phyloP scores from a whole-genome alignment of 441 rosid genomes.

The Breynia disticha region DNA sequence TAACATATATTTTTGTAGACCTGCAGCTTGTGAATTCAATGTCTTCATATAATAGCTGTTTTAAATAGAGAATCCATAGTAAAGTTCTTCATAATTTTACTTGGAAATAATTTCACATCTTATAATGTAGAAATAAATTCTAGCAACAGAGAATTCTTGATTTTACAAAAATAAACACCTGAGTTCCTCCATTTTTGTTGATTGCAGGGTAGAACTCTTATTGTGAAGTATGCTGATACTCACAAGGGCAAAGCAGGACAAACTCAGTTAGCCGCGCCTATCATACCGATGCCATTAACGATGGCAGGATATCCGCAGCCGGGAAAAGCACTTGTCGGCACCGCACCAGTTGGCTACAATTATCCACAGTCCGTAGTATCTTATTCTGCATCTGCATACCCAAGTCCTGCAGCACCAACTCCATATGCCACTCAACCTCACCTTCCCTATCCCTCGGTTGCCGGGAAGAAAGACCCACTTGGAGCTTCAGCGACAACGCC shows the following conservation, averaged over 20 bases:
- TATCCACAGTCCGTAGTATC: conserved; percentile 35
- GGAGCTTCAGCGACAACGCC: conserved; percentile 25
- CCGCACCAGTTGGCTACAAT: conserved; percentile 27
- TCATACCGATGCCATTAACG: conserved; percentile 24
- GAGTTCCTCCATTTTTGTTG: not conserved
- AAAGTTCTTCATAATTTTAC: too few species aligned
- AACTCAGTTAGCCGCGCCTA: conserved; percentile 24
- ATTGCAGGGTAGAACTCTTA: conserved; percentile 35
- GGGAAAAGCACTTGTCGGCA: conserved; percentile 29
- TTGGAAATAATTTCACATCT: too few species aligned
- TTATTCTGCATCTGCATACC: conserved; percentile 27
- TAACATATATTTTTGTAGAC: too few species aligned
- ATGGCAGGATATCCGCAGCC: conserved; percentile 38
- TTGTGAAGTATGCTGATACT: conserved; percentile 49
- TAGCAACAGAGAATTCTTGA: too few species aligned
- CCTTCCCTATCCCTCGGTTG: conserved; percentile 22
- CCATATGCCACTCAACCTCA: conserved; percentile 30
- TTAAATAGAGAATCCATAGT: too few species aligned
- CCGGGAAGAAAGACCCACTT: conserved; percentile 29
- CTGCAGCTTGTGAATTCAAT: too few species aligned
- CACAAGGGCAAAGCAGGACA: conserved; percentile 34
- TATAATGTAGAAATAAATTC: too few species aligned
- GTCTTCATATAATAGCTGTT: too few species aligned
- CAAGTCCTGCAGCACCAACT: conserved; percentile 26
- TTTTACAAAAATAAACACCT: too few species aligned